Conservation (phyloP, 306 rosid species). For the Prunus mira region DNA sequence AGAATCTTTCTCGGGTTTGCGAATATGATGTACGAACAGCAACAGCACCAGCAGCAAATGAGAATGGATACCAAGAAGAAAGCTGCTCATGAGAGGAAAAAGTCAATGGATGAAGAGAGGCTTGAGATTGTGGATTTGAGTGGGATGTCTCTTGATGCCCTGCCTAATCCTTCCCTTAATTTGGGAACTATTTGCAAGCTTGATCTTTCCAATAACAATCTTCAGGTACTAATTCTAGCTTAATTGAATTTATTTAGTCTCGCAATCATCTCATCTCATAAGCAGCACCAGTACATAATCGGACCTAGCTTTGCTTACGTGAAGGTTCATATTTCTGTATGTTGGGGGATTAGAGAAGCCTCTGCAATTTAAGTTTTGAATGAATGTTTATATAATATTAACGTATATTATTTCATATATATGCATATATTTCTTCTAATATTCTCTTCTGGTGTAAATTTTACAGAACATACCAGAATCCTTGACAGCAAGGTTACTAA, state of each 20-base stretch:
- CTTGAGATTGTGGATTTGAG: slow-evolving; percentile 75
- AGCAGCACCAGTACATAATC: not conserved
- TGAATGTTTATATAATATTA: not conserved
- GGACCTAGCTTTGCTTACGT: too few species aligned
- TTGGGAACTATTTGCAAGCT: slow-evolving; percentile 63
- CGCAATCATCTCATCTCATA: not conserved
- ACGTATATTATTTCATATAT: not conserved
- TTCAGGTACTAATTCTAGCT: slow-evolving; percentile 46
- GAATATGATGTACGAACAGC: slow-evolving; percentile 53
- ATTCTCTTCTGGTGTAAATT: not conserved
- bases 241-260: not conserved
- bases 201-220: slow-evolving; percentile 89
- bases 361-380: not conserved
- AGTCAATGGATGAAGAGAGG: slow-evolving; percentile 35
- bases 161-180: slow-evolving; percentile 69
- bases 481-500: slow-evolving; percentile 65
- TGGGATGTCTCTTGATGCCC: slow-evolving; percentile 65
- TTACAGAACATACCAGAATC: slow-evolving; percentile 82
- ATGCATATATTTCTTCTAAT: not conserved
- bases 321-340: too few species aligned
- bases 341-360: not conserved
- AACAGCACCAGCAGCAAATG: slow-evolving; percentile 21
- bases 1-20: not conserved
- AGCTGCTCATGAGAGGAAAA: slow-evolving; percentile 15
- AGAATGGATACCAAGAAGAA: slow-evolving; percentile 22